Evolutionary conservation across 2,329 filamentous ascomycete genomes (phyloP), one percentile per base, ranked within the genome.

Genomic region (Biscogniauxia sp.): DNA sequence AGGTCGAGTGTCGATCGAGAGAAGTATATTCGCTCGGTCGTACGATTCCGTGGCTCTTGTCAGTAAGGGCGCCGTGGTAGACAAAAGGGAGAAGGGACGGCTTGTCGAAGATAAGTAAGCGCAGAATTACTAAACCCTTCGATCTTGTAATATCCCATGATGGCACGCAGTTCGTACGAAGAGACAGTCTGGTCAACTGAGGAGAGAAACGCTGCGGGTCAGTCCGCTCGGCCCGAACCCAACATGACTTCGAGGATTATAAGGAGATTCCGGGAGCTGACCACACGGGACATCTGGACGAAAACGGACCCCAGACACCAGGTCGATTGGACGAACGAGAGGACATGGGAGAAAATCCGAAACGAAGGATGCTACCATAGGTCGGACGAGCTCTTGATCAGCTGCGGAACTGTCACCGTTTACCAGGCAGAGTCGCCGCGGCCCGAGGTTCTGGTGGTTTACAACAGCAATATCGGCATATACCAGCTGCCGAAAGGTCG

Each of bases 401-500:
- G 78, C 25, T 81, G 79, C 66, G 80, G 80, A 32, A 80, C 78
- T 20, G 78, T 82, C 50, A 78, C 77, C 9, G 69, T 82, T 57
- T 76, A 80, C 66, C 71, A 73, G 4, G 56, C 57, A 1, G 66
- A 69, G 2, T 65, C 64, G 26, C 32, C 55, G 15, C 55, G 20
- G 13, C 71, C 70, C 26, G 75, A 74, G 58, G 72, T 82, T 5
- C 71, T 81, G 28, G 68, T 80, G 45, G 69, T 82, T 20, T 78
- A 73, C 68, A 80, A 82, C 68, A 73, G 69, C 25, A 72, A 72
- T 52, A 75, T 78, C 61, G 71, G 73, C 19, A 77, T 80, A 62
- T 78, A 73, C 66, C 79, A 82, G 68, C 73, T 82, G 6, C 80
- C 80, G 54, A 82, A 82, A 66, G 80, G 80, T 53, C 75, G 79